These are phyloP conservation scores for Carex sylvatica DNA, from an alignment of 202 grass and related monocot genomes.

Conservation along the genomic window DNA sequence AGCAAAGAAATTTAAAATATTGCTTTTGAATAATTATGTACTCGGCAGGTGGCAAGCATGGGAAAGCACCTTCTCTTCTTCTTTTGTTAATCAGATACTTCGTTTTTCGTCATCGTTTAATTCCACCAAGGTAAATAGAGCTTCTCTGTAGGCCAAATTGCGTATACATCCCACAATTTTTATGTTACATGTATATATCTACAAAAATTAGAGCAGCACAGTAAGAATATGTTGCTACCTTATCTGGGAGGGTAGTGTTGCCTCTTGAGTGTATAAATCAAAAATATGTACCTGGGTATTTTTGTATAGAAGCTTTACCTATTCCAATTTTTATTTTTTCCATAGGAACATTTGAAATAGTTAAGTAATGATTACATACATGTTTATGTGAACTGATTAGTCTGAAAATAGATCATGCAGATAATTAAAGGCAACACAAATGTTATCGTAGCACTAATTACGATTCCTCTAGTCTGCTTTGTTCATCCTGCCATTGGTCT, in stretches of 20 bases:
- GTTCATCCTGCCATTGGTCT: slow-evolving; percentile 90
- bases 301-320: neutral
- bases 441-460: slow-evolving; percentile 63
- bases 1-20: neutral
- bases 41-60: slow-evolving; percentile 70
- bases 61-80: slow-evolving; percentile 48
- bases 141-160: neutral
- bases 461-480: slow-evolving; percentile 66
- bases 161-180: neutral
- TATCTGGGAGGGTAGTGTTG: too few species aligned
- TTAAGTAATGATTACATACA: neutral
- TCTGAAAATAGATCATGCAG: slow-evolving; percentile 71
- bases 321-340: neutral
- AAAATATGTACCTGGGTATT: too few species aligned
- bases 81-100: slow-evolving; percentile 51
- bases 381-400: slow-evolving; percentile 33
- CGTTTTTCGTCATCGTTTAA: slow-evolving; percentile 58
- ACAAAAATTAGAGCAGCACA: neutral
- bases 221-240: slow-evolving; percentile 3
- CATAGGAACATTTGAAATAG: neutral
- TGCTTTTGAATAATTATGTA: slow-evolving; percentile 6
- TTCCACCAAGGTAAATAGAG: slow-evolving; percentile 60
- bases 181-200: neutral
- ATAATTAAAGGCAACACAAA: slow-evolving; percentile 65
- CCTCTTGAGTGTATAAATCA: too few species aligned